phyloP scores from a whole-genome alignment of 257 asterid species.

The Lycium ferocissimum region DNA sequence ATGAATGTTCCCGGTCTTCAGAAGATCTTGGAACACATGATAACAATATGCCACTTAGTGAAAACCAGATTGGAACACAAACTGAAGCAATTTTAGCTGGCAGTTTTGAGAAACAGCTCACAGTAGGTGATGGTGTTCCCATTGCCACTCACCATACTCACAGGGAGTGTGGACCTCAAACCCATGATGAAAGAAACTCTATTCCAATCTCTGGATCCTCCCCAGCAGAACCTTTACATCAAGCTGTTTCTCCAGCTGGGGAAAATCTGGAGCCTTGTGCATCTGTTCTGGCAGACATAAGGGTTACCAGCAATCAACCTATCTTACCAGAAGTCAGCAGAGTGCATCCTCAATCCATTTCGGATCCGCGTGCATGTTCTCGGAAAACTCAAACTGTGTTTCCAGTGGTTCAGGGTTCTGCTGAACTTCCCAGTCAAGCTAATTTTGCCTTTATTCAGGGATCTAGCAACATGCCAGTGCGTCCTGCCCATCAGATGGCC shows the following conservation, averaged over 20 bases:
- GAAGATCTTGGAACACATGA: not conserved
- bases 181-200: not conserved
- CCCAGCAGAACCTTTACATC: constrained; percentile 38
- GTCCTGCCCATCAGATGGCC: constrained; percentile 41
- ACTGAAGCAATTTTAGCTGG: not conserved
- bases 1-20: constrained; percentile 27
- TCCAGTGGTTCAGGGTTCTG: constrained; percentile 30
- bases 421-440: constrained; percentile 36
- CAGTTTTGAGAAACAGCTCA: no score
- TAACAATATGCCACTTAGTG: constrained; percentile 15
- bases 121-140: constrained; percentile 8
- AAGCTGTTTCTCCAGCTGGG: constrained; percentile 41
- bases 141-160: not conserved
- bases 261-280: constrained; percentile 42
- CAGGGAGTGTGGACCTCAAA: constrained; percentile 26
- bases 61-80: constrained; percentile 21
- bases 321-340: constrained; percentile 21
- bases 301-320: constrained; percentile 13
- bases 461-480: constrained; percentile 24
- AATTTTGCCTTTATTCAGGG: constrained; percentile 30
- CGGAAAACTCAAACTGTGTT: constrained; percentile 35
- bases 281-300: constrained; percentile 24
- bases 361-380: constrained; percentile 29
- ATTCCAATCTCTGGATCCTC: constrained; percentile 29
- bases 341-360: constrained; percentile 29